Conservation (phyloP, 768 basidiomycete genomes). For the Suillus placidus region DNA sequence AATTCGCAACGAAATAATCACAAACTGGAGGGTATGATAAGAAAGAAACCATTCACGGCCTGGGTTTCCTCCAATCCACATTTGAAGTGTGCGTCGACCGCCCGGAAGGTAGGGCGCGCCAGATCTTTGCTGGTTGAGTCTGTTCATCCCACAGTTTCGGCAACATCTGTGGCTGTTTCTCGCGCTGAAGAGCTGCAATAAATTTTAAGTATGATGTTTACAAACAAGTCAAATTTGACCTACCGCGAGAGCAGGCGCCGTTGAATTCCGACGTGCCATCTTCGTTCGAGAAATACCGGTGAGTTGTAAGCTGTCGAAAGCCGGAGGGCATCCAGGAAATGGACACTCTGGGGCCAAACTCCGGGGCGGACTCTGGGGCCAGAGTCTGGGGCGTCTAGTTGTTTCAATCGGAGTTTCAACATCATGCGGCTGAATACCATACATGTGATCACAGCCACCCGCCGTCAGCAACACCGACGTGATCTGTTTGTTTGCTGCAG, state of each 20-base stretch:
- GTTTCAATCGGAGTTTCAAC: too few species aligned
- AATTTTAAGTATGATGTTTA: background rate
- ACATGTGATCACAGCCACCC: too few species aligned
- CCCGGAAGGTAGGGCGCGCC: background rate
- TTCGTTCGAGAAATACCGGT: conserved; percentile 10
- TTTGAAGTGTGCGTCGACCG: background rate
- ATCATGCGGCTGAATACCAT: too few species aligned
- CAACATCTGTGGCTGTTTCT: background rate
- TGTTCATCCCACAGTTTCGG: background rate
- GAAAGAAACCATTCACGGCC: background rate
- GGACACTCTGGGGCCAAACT: too few species aligned
- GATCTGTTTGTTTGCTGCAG: too few species aligned
- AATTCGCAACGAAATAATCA: background rate
- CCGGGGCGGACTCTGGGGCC: too few species aligned
- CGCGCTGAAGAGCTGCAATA: conserved; percentile 6
- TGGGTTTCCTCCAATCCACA: background rate
- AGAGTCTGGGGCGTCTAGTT: too few species aligned
- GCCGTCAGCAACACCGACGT: too few species aligned
- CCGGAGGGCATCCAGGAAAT: too few species aligned
- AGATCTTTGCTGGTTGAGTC: background rate
- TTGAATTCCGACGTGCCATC: conserved; percentile 28
- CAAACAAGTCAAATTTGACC: background rate
- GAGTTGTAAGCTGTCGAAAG: background rate
- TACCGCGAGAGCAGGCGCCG: conserved; percentile 24
- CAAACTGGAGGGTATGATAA: background rate